Conservation (phyloP, 225 moss, liverwort and hornwort genomes). For the Takakia lepidozioides region DNA sequence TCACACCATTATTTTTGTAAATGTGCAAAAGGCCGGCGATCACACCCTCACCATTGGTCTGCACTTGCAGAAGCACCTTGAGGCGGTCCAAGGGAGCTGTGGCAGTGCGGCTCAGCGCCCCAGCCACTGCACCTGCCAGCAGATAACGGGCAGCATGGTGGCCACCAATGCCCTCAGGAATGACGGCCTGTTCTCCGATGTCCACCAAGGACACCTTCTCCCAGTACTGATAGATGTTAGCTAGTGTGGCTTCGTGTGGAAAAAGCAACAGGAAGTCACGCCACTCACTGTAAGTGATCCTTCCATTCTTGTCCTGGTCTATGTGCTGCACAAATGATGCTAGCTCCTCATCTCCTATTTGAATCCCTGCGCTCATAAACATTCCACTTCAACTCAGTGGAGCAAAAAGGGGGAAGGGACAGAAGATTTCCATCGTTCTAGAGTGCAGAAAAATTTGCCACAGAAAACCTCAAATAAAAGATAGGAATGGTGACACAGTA, state of each 20-base stretch:
- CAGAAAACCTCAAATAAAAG: too few relatives aligned
- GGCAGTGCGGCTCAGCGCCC: constrained; percentile 79
- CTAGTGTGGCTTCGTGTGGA: constrained; percentile 76
- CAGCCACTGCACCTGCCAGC: constrained; percentile 88
- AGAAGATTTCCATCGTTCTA: too few relatives aligned
- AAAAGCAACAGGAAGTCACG: constrained; percentile 77
- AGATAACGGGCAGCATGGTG: constrained; percentile 67
- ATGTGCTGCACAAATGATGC: constrained; percentile 56
- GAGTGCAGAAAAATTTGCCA: too few relatives aligned
- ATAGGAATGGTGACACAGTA: too few relatives aligned
- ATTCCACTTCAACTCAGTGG: too few relatives aligned
- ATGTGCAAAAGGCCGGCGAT: constrained; percentile 67
- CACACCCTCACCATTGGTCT: constrained; percentile 55
- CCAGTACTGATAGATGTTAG: constrained; percentile 87
- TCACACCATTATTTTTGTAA: constrained; percentile 62
- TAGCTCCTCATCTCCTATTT: constrained; percentile 57
- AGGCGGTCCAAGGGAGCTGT: constrained; percentile 96
- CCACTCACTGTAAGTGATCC: constrained; percentile 87
- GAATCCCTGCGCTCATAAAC: too few relatives aligned
- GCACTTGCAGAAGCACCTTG: constrained; percentile 88
- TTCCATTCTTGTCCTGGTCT: constrained; percentile 84
- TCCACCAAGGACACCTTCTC: constrained; percentile 82
- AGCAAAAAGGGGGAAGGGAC: too few relatives aligned
- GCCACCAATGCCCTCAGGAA: constrained; percentile 87
- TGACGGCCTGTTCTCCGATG: constrained; percentile 89